phyloP scores from a whole-genome alignment of 192 early-diverging fungal species.

The Coemansia sp. region DNA sequence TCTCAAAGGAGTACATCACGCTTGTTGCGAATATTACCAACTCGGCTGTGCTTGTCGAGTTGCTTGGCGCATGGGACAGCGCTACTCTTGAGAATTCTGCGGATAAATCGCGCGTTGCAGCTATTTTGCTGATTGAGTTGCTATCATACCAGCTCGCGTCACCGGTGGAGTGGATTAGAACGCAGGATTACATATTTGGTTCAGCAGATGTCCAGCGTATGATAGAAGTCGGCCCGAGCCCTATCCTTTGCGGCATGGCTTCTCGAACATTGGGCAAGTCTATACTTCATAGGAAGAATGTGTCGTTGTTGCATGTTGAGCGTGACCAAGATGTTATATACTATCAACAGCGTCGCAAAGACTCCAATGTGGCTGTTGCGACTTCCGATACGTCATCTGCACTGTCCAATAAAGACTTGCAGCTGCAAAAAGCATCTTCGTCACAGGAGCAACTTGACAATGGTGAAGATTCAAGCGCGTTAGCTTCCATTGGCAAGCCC shows the following conservation, averaged over 20 bases:
- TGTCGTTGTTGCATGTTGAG: conserved; percentile 16
- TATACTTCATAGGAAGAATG: neutral
- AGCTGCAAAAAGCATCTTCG: neutral
- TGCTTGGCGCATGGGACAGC: conserved; percentile 70
- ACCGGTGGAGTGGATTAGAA: conserved; percentile 93
- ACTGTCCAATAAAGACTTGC: neutral
- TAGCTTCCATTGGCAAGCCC: neutral
- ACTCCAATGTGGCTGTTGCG: neutral
- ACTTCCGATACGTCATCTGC: neutral
- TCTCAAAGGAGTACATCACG: conserved; percentile 73
- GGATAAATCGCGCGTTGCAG: conserved; percentile 72
- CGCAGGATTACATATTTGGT: conserved; percentile 82
- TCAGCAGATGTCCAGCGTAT: conserved; percentile 74
- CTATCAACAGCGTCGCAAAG: neutral
- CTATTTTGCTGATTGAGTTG: conserved; percentile 79
- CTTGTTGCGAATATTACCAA: conserved; percentile 68
- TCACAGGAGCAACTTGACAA: neutral
- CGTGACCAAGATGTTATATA: conserved; percentile 23
- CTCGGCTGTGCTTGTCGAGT: conserved; percentile 63
- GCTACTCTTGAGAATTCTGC: conserved; percentile 22
- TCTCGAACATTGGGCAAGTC: conserved; percentile 35
- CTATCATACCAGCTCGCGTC: conserved; percentile 92
- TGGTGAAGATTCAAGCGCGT: neutral
- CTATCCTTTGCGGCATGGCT: conserved; percentile 87
- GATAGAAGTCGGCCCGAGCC: conserved; percentile 86